Percentiles rank a stretch among this genome's conserved stretches.
Conservation (phyloP, 2,329 filamentous ascomycete genomes). For the Aureobasidium sp. region DNA sequence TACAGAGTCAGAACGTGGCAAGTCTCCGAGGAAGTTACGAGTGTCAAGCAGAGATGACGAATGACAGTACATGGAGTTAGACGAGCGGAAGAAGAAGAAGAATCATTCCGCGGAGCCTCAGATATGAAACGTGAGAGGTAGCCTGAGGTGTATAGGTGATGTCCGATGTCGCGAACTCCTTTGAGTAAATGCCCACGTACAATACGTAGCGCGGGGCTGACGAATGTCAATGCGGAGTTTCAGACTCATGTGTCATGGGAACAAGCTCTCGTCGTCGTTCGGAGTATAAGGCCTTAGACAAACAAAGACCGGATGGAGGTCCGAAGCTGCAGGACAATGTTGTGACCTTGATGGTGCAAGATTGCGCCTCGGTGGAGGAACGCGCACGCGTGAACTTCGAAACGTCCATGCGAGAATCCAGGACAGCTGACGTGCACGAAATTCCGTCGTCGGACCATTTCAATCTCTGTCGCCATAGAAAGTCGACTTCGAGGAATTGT, state of each 20-base stretch:
- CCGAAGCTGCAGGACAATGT: not conserved
- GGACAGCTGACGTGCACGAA: no score
- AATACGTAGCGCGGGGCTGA: not conserved
- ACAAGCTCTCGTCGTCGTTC: not conserved
- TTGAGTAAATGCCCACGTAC: no score
- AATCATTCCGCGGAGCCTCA: not conserved
- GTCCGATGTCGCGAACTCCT: not conserved
- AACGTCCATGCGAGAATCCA: no score
- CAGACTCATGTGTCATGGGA: not conserved
- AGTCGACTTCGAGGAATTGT: no score
- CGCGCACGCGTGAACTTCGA: no score
- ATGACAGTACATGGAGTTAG: not conserved
- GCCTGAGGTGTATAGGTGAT: not conserved
- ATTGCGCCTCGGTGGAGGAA: not conserved
- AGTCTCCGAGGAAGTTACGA: not conserved
- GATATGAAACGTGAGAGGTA: not conserved
- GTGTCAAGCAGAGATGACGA: not conserved
- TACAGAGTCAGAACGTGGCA: not conserved
- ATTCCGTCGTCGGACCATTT: no score
- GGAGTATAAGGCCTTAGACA: not conserved
- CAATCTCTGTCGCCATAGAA: no score
- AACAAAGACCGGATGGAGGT: not conserved
- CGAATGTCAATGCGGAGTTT: not conserved
- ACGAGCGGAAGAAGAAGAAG: not conserved
- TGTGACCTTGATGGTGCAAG: not conserved